Conservation (phyloP, 2,329 filamentous ascomycete species). For the Dryadomyces quercus-mongolicae region DNA sequence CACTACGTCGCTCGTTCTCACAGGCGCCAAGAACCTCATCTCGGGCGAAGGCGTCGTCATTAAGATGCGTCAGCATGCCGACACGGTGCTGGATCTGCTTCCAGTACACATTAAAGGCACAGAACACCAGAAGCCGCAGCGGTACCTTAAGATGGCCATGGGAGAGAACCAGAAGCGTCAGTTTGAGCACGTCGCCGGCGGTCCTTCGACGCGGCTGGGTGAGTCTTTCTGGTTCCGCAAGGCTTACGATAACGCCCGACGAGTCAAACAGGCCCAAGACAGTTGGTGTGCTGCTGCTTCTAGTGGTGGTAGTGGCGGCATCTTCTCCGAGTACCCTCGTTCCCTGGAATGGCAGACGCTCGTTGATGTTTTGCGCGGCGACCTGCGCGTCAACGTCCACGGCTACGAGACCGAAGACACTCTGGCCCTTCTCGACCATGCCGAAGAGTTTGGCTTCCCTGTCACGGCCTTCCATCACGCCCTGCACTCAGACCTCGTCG, state of each 20-base stretch:
- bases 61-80: slow-evolving; percentile 27
- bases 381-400: slow-evolving; percentile 30
- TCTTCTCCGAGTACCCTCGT: slow-evolving; percentile 19
- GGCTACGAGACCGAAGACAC: slow-evolving; percentile 32
- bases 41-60: slow-evolving; percentile 30
- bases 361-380: slow-evolving; percentile 26
- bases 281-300: slow-evolving; percentile 11
- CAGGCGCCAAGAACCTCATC: slow-evolving; percentile 31
- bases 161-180: slow-evolving; percentile 29
- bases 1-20: slow-evolving; percentile 31
- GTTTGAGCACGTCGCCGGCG: slow-evolving; percentile 20
- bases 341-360: slow-evolving; percentile 28
- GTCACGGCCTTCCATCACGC: slow-evolving; percentile 30
- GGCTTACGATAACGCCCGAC: slow-evolving; percentile 23
- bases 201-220: slow-evolving; percentile 20
- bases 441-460: slow-evolving; percentile 28
- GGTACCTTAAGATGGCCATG: slow-evolving; percentile 34
- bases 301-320: too few relatives aligned
- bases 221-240: slow-evolving; percentile 26
- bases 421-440: slow-evolving; percentile 29
- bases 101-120: slow-evolving; percentile 20
- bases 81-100: slow-evolving; percentile 28
- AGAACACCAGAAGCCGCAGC: slow-evolving; percentile 19
- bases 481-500: slow-evolving; percentile 26
- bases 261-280: slow-evolving; percentile 24